These are phyloP conservation scores for Botrytis fragariae DNA, from an alignment of 2,329 filamentous ascomycete genomes.

Conservation along the genomic window DNA sequence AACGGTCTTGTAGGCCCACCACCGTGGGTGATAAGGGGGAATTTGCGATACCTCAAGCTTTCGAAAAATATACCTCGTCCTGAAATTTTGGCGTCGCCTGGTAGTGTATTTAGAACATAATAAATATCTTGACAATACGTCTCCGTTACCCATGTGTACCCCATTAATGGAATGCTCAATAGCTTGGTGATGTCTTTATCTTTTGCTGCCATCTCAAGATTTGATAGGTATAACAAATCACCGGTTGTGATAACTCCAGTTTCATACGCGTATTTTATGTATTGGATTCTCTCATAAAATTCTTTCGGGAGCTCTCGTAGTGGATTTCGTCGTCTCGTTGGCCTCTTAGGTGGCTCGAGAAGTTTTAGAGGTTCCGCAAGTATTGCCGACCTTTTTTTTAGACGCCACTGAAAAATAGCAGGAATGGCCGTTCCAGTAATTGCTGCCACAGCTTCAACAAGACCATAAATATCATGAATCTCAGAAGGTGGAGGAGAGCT, in stretches of 20 bases:
- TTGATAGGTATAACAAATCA: conserved; percentile 10
- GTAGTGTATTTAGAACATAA: neutral
- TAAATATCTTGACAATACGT: neutral
- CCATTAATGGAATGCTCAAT: neutral
- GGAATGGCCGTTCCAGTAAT: conserved; percentile 15
- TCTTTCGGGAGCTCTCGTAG: neutral
- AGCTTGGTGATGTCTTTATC: conserved; percentile 11
- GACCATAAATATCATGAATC: neutral
- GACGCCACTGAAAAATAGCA: neutral
- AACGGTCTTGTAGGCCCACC: neutral
- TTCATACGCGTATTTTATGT: neutral
- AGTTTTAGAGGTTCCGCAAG: neutral
- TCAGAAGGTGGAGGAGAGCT: neutral
- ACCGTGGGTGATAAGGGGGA: neutral
- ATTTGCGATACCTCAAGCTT: neutral
- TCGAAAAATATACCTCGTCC: conserved; percentile 1
- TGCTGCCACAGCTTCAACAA: conserved; percentile 1
- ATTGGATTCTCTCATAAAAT: neutral
- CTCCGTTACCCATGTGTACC: conserved; percentile 5
- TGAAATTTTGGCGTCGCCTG: neutral
- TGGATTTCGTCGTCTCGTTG: neutral
- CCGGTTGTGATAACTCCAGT: neutral
- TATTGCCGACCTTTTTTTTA: neutral
- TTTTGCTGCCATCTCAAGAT: neutral
- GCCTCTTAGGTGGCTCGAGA: neutral